Percentiles rank a stretch among this genome's conserved stretches.
phyloP scores from a whole-genome alignment of 192 early-diverging fungal genomes.

The Dissophora ornata region DNA sequence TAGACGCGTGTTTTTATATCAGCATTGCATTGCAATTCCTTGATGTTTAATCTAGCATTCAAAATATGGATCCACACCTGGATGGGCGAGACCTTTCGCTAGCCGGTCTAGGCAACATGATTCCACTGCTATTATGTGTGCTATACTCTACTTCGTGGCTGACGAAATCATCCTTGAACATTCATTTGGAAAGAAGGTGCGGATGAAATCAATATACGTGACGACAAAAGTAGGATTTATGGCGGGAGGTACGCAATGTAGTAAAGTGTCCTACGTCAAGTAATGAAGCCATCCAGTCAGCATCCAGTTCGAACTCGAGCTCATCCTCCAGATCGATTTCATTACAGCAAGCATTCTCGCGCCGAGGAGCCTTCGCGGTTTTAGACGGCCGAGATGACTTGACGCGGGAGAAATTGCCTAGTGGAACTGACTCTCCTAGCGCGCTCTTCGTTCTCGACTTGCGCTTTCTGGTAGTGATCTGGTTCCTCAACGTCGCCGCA shows the following conservation, averaged over 20 bases:
- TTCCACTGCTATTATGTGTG: background rate
- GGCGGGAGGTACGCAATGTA: no score
- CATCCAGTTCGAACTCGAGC: slow-evolving; percentile 42
- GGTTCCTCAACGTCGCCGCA: slow-evolving; percentile 10
- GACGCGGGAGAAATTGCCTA: slow-evolving; percentile 9
- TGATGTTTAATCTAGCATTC: no score
- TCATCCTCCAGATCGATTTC: slow-evolving; percentile 38
- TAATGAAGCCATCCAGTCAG: slow-evolving; percentile 34
- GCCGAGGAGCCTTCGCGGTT: background rate
- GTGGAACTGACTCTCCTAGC: background rate
- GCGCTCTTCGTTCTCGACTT: background rate
- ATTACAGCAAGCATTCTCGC: background rate
- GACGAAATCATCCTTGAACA: slow-evolving; percentile 39
- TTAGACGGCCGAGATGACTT: slow-evolving; percentile 25
- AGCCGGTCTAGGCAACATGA: slow-evolving; percentile 17
- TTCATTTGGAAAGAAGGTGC: no score
- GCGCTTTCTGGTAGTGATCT: slow-evolving; percentile 15
- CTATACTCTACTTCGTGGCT: slow-evolving; percentile 15
- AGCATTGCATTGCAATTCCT: no score
- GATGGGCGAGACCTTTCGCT: no score
- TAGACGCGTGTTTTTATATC: no score
- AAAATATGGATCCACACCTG: no score
- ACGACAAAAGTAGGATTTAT: no score
- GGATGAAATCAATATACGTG: no score
- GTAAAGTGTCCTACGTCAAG: slow-evolving; percentile 19